A percentile compares a stretch with the other conserved stretches of the same genome.
phyloP scores from a whole-genome alignment of 2,329 filamentous ascomycete species.

The Phyllosticta paracitricarpa region DNA sequence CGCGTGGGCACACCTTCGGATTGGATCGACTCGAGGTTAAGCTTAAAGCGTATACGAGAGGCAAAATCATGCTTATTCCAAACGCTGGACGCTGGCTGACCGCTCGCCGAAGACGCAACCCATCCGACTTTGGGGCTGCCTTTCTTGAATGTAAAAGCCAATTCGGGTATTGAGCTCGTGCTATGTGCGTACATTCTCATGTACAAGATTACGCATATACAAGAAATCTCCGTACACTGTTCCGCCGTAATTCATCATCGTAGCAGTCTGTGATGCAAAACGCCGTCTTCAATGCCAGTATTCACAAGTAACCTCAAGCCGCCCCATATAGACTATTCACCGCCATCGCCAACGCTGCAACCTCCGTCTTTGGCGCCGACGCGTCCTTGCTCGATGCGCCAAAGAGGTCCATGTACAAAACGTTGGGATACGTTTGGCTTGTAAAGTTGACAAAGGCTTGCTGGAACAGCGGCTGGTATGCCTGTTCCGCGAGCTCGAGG shows the following conservation, averaged over 20 bases:
- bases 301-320: neutral
- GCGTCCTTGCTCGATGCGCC: constrained; percentile 20
- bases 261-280: neutral
- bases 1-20: neutral
- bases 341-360: constrained; percentile 25
- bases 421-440: constrained; percentile 25
- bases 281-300: neutral
- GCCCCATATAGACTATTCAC: constrained; percentile 17
- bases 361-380: constrained; percentile 19
- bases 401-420: constrained; percentile 25
- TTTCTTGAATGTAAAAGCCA: too few relatives aligned
- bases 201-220: neutral
- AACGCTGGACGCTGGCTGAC: neutral
- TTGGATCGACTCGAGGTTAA: neutral
- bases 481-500: constrained; percentile 22
- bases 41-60: neutral
- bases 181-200: neutral
- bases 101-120: too few relatives aligned
- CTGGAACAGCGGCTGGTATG: constrained; percentile 23
- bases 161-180: too few relatives aligned
- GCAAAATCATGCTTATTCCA: neutral
- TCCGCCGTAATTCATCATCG: neutral
- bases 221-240: neutral
- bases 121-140: too few relatives aligned
- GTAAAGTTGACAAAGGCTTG: constrained; percentile 24